Evolutionary conservation across 352 stramenopile genomes (phyloP), one percentile per base, ranked within the genome.

Genomic region (Globisporangium spinosum): DNA sequence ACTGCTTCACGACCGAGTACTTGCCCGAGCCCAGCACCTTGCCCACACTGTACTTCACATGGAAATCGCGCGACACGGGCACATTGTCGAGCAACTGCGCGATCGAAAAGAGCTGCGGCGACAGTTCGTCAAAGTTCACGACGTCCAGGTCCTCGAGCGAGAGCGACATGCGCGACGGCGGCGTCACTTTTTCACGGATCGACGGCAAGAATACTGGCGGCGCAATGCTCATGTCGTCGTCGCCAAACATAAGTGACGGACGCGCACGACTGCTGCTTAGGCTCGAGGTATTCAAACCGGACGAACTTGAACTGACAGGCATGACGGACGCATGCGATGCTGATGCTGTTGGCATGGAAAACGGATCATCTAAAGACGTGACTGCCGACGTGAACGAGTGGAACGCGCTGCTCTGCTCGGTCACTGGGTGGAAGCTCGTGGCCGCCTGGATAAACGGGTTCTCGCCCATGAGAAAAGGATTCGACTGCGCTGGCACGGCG

Each of bases 1-100:
- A 89, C 27, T 74, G 72, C 71, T 91, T 92, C 25, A 94, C 86
- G 25, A 91, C 81, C 47, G 84, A 91, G 70, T 89, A 94, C 63
- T 91, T 91, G 66, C 86, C 86, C 20, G 83, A 85, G 51, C 86
- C 86, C 10, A 94, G 72, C 43, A 90, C 75, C 0, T 73, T 59
- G 13, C 86, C 78, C 5, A 94, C 62, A 0, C 4, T 59, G 70
- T 91, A 94, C 34, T 73, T 70, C 0, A 77, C 81, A 64, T 83
- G 67, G 60, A 94, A 93, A 62, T 93, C 74, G 34, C 60, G 70
- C 7, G 65, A 70, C 3, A 94, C 86, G 0, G 83, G 82, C 0
- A 94, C 83, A 34, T 83, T 73, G 22, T 90, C 83, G 13, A 94
- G 75, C 64, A 90, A 51, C 8, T 79, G 70, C 3, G 80, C 79